Base-by-base conservation (phyloP, 805 yeast genomes). In the Monosporozyma siamensis region DNA sequence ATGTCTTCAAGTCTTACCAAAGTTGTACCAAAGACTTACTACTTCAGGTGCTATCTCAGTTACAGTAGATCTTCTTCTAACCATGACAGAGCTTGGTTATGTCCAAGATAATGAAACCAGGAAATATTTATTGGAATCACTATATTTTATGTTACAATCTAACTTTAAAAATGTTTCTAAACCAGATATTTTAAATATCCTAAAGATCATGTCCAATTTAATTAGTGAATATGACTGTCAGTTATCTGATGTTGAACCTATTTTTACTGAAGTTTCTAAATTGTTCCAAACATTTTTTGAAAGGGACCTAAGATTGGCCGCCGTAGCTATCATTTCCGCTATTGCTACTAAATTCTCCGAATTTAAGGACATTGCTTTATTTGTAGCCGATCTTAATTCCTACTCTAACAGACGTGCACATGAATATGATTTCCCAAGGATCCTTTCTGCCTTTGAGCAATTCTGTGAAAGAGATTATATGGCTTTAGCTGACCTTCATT, bases 361-460 rank as follows among this genome's bases (percentile, higher is more conserved):
- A 2, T 65, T 73, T 22, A 52, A 63, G 14, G 56, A 63, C 6
- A 75, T 80, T 22, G 74, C 81, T 1, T 52, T 54, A 0, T 58
- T 87, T n/a, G 56, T 86, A 11, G 63, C 63, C 2, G 87, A 78
- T 30, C 65, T 90, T 46, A 89, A 92, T 56, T 68, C 95, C 0
- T 84, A 69, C 53, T 76, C 88, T 0, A 55, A 58, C 1, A 74
- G 64, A 27, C 70, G 85, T 41, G 64, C 87, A 43, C 79, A 77
- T 25, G 88, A 82, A 48, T 79, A 82, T 34, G 95, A 92, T 62
- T 90, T 80, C 59, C 90, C 79, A 45, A 73, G 74, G 42, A 71
- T 95, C 46, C 65, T 90, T 37, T 66, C 70, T 4, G 85, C 90
- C 0, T 90, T 76, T 59, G 75, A 77, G 42, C 56, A 54, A 14